These are phyloP conservation scores for Ballota nigra DNA, from an alignment of 257 asterid species.

Conservation along the genomic window DNA sequence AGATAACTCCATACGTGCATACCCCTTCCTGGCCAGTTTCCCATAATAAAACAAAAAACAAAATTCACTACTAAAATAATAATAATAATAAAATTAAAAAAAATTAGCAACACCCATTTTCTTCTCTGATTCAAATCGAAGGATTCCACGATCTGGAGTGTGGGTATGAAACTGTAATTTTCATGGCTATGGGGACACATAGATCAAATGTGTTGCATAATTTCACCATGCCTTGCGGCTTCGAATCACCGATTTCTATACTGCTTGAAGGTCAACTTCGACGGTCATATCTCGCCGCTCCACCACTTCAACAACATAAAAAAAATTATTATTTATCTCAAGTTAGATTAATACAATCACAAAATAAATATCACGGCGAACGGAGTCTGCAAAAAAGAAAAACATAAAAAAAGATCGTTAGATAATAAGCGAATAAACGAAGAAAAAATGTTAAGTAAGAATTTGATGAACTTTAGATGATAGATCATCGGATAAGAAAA, in stretches of 20 bases:
- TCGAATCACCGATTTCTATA: conserved; percentile 51
- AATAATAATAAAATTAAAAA: neutral
- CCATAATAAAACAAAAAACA: conserved; percentile 35
- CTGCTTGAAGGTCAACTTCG: conserved; percentile 53
- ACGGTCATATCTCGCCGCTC: conserved; percentile 33
- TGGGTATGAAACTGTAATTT: conserved; percentile 26
- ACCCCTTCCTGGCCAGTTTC: conserved; percentile 53
- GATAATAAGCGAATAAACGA: too few species aligned
- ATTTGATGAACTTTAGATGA: too few species aligned
- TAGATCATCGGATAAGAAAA: too few species aligned
- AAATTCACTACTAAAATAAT: conserved; percentile 10
- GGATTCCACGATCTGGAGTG: neutral
- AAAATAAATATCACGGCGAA: too few species aligned
- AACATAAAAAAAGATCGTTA: too few species aligned
- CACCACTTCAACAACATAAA: conserved; percentile 33
- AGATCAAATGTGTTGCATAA: conserved; percentile 61
- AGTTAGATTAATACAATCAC: too few species aligned
- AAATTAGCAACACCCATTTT: conserved; percentile 3
- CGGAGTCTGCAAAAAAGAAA: too few species aligned
- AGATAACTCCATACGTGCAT: too few species aligned
- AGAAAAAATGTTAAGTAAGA: too few species aligned
- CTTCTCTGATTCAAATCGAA: conserved; percentile 5
- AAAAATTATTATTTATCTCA: too few species aligned
- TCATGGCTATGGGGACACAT: conserved; percentile 48
- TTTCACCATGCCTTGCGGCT: conserved; percentile 51